Evolutionary conservation across 768 basidiomycete genomes (phyloP), one percentile per base, ranked within the genome.

Genomic region (Trametes punicea): DNA sequence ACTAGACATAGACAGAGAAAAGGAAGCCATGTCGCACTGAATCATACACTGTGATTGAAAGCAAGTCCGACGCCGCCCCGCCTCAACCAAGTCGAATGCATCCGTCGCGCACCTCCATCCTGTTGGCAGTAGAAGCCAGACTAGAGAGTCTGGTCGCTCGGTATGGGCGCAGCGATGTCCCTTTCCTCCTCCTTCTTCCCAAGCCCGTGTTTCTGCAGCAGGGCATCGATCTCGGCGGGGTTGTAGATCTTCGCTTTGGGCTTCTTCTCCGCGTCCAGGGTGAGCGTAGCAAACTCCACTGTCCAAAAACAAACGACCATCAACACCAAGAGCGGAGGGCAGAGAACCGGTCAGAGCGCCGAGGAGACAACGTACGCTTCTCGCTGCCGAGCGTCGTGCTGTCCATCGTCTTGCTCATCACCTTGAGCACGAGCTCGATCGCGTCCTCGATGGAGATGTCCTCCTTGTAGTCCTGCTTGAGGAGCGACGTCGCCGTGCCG

Each of bases 331-430:
- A 27, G 27, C 18, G 18, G n/a, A 31, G 34, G 34, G 5, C 34
- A 36, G 34, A 10, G 15, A 9, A 4, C 15, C 15, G 15, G 8
- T 5, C 7, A 36, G 15, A 10, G 9, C 7, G 13, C 13, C 34
- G 34, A 15, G 31, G 54, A 30, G 25, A 23, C 44, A 36, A 57
- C 93, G 67, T 64, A 97, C 97, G 76, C 72, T 98, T 98, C 75
- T 99, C 97, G 67, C 92, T 95, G 29, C 92, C 90, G 60, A 99
- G 71, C 41, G 93, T 98, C 27, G 96, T 98, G 60, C 92, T 94
- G 68, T 99, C 97, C 96, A 99, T 98, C 51, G 96, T 98, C 82
- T 98, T 98, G 79, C 93, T 95, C 93, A 99, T 95, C 50, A 93
- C 89, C 74, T 85, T 88, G 62, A 98, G 78, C 41, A 90, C 93